Evolutionary conservation across 768 basidiomycete species (phyloP), one percentile per base, ranked within the genome.

Genomic region (Amanita thiersii): DNA sequence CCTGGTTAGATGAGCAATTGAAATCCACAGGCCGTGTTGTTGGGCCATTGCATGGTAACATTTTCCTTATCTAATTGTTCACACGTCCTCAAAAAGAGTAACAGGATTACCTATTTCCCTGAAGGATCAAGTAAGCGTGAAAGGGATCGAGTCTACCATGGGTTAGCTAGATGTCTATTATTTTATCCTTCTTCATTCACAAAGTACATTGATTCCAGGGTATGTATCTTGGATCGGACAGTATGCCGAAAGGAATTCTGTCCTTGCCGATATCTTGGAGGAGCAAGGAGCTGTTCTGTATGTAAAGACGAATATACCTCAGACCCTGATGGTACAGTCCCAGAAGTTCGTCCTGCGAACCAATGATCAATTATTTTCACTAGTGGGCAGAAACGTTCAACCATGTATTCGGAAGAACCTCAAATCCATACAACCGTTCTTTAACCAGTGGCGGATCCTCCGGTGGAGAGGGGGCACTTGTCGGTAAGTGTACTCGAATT

Each of bases 351-450:
- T 26, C 2, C 6, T 23, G 20, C 20, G 37, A 8, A n/a, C 6
- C n/a, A 34, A 8, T 45, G 7, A 21, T 21, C 28, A 45, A 37
- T 12, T 37, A 0, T 41, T 23, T 26, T 40, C n/a, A 12, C 1
- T 39, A 86, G 86, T 86, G 79, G 73, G 67, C 70, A 1, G 89
- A 94, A 56, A 81, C 85, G 0, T 77, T 69, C 63, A 92, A 92
- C 53, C 61, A 78, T 46, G 65, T 90, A 20, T 92, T 84, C 50
- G 89, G 88, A 1, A 68, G 85, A 39, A 91, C 90, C 0, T 52
- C 63, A 11, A 89, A 91, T 52, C 89, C 89, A 0, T 64, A 69
- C 54, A 88, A 90, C 54, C 73, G 81, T 7, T 67, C 68, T 12
- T 64, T 87, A 34, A 87, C 83, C 4, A 61, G 67, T 3, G 88